Percentiles rank a stretch among this genome's conserved stretches.
phyloP scores from a whole-genome alignment of 768 basidiomycete genomes.

The Suillus ampliporus region DNA sequence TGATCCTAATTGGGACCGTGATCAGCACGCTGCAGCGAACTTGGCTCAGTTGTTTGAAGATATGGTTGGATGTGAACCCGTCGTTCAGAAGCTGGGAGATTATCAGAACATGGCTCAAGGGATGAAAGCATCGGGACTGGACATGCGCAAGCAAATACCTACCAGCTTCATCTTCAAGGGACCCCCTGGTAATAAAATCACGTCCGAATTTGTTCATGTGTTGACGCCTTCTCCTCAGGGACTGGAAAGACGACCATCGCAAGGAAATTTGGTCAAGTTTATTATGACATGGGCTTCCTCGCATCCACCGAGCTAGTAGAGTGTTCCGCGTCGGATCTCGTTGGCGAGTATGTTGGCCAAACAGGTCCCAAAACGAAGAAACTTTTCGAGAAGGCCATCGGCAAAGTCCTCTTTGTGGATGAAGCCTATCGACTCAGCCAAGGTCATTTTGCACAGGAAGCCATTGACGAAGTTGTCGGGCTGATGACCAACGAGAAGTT shows the following conservation, averaged over 20 bases:
- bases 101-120: constrained; percentile 56
- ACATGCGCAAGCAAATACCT: constrained; percentile 60
- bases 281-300: constrained; percentile 66
- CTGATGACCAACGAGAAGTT: constrained; percentile 63
- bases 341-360: constrained; percentile 73
- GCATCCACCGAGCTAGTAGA: constrained; percentile 60
- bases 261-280: constrained; percentile 66
- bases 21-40: constrained; percentile 51
- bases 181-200: constrained; percentile 57
- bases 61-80: constrained; percentile 62
- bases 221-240: constrained; percentile 40
- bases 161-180: constrained; percentile 74
- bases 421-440: constrained; percentile 70
- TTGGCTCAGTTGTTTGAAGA: constrained; percentile 64
- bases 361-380: constrained; percentile 71
- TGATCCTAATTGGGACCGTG: constrained; percentile 62
- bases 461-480: constrained; percentile 72
- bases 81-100: constrained; percentile 52
- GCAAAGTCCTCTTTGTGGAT: constrained; percentile 72
- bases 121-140: constrained; percentile 47
- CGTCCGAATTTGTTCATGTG: neutral
- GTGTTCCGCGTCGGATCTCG: constrained; percentile 72
- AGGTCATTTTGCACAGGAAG: constrained; percentile 71
- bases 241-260: constrained; percentile 70
- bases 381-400: constrained; percentile 67